Evolutionary conservation across 2,329 filamentous ascomycete genomes (phyloP).

Genomic region (Epichloe typhina): DNA sequence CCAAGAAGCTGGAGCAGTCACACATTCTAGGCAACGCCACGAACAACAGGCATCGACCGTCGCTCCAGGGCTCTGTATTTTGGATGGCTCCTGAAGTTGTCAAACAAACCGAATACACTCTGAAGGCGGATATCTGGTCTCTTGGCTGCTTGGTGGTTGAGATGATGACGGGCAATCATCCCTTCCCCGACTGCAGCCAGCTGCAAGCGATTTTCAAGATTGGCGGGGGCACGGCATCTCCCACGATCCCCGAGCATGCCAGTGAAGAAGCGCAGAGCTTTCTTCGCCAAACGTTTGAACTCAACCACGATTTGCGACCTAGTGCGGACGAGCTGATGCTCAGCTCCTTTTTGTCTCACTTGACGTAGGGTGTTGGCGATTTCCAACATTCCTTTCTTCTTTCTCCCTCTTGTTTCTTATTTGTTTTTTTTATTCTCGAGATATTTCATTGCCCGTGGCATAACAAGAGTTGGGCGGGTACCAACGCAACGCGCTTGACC

Average conservation of each 20-base stretch:
- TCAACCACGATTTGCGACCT: slow-evolving; percentile 84
- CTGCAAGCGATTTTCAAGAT: slow-evolving; percentile 99
- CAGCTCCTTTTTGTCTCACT: slow-evolving; percentile 68
- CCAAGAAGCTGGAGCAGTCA: slow-evolving; percentile 89
- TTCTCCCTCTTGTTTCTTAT: neutral
- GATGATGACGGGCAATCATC: slow-evolving; percentile 96
- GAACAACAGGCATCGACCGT: slow-evolving; percentile 57
- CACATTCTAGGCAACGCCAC: slow-evolving; percentile 62
- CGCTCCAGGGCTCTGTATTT: slow-evolving; percentile 92
- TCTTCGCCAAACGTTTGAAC: slow-evolving; percentile 80
- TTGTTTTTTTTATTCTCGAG: neutral
- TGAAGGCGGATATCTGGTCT: slow-evolving; percentile 98
- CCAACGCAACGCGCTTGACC: neutral
- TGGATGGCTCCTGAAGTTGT: slow-evolving; percentile 99
- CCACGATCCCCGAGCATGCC: slow-evolving; percentile 76
- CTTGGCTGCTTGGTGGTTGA: slow-evolving; percentile 93
- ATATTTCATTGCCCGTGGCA: neutral
- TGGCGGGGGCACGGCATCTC: slow-evolving; percentile 72
- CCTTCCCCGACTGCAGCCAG: slow-evolving; percentile 94
- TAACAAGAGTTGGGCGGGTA: slow-evolving; percentile 7
- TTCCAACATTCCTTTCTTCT: neutral
- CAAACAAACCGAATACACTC: slow-evolving; percentile 92
- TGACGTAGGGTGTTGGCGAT: slow-evolving; percentile 27
- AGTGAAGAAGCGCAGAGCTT: slow-evolving; percentile 77
- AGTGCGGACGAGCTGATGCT: slow-evolving; percentile 82